Percentiles rank a stretch among this genome's conserved stretches.
Evolutionary conservation across 1,284 basidiomycete species (phyloP).

Genomic region (Ustilago crameri): DNA sequence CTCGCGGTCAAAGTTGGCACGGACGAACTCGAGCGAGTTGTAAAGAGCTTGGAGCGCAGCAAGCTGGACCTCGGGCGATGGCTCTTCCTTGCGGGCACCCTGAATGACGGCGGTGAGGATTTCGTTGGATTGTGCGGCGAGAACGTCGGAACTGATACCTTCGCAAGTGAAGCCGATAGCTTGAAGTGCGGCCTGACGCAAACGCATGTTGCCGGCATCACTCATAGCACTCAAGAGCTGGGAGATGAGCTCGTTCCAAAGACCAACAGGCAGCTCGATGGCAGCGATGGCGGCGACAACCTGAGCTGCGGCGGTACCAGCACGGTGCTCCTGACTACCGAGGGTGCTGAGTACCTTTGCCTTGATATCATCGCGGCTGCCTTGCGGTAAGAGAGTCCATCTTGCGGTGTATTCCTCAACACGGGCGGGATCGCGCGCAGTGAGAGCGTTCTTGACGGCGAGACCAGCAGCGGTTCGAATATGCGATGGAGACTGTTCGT

Average conservation of each 20-base stretch:
- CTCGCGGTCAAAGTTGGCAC: slow-evolving; percentile 87
- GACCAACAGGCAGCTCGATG: slow-evolving; percentile 85
- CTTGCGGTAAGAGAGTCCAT: slow-evolving; percentile 81
- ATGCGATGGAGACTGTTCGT: slow-evolving; percentile 71
- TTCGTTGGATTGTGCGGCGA: slow-evolving; percentile 91
- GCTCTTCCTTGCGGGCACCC: slow-evolving; percentile 95
- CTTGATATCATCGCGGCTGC: slow-evolving; percentile 85
- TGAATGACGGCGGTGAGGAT: slow-evolving; percentile 98
- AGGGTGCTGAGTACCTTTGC: slow-evolving; percentile 85
- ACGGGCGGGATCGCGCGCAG: slow-evolving; percentile 81
- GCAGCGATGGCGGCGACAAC: slow-evolving; percentile 92
- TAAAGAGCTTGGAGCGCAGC: slow-evolving; percentile 91
- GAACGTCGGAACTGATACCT: slow-evolving; percentile 79
- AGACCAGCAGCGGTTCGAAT: slow-evolving; percentile 93
- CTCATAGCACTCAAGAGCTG: slow-evolving; percentile 87
- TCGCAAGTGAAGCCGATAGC: slow-evolving; percentile 98
- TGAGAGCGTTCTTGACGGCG: slow-evolving; percentile 94
- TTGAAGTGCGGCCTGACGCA: slow-evolving; percentile 90
- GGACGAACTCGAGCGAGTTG: slow-evolving; percentile 97
- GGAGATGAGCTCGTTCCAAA: slow-evolving; percentile 91
- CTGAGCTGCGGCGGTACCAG: slow-evolving; percentile 88
- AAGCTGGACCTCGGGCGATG: slow-evolving; percentile 85
- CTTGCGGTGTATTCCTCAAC: slow-evolving; percentile 61
- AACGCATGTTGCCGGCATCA: slow-evolving; percentile 78
- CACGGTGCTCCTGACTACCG: slow-evolving; percentile 78